Base-by-base conservation (phyloP, 805 yeast species). In the Kuraishia piskuri region DNA sequence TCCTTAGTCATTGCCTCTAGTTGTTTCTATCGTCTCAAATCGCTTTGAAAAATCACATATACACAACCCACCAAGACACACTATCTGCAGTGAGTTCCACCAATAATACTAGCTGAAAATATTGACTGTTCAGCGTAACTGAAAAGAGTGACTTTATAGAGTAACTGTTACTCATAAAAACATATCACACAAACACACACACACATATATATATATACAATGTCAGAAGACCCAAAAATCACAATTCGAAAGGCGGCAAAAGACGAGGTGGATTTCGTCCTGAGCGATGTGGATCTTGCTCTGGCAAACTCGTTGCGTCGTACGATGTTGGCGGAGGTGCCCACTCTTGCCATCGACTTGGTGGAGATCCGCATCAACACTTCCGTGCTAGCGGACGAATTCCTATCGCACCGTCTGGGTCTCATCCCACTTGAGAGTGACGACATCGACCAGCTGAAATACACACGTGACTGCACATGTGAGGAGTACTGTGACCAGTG, bases 401-500 rank as follows among this genome's bases (percentile, higher is more conserved):
- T 94, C 66, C 80, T 94, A 55, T 84, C 97, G 26, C 99, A 94
- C 70, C 77, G 99, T 66, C 72, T 94, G 57, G 99, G 99, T 46
- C 76, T 94, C 53, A 83, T 94, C 56, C 99, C 99, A 1, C 74
- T 94, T 49, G 86, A 85, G 59, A 83, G 95, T 61, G 82, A 83
- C 46, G 92, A 88, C 56, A 90, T 91, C 48, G 96, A 90, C 51
- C 79, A 84, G 57, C 74, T 92, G 58, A 83, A 89, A 57, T 92
- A 91, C 71, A 85, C 95, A 25, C 80, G 97, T 66, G 99, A 94
- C 68, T 94, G 99, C 70, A 91, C 96, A 48, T 94, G 99, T 74
- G 99, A 94, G 68, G 95, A 91, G 66, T 92, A 94, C 72, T 94
- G 99, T 72, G 91, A 90, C 56, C 86, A 87, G 68, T 94, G 99